Conservation (phyloP, 805 yeast genomes). For the Torulaspora quercuum region DNA sequence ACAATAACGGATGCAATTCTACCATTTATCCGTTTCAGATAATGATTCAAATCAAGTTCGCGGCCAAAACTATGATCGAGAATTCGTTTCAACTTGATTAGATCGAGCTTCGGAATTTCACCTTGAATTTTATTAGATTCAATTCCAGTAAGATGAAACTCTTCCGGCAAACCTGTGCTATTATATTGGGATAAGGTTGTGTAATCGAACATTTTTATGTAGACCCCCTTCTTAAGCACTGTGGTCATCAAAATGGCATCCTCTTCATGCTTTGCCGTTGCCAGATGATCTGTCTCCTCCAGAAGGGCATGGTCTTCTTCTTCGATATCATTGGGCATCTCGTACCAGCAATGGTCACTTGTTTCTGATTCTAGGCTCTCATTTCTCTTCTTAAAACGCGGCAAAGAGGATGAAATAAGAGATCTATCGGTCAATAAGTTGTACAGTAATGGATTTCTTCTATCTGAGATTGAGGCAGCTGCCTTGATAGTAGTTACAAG, state of each 20-base stretch:
- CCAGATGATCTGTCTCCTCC: constrained; percentile 4
- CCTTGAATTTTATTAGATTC: not conserved
- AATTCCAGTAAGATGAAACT: constrained; percentile 4
- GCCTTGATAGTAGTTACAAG: constrained; percentile 79
- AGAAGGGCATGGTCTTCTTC: constrained; percentile 8
- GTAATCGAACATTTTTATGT: constrained; percentile 32
- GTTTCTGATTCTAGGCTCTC: constrained; percentile 14
- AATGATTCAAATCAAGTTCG: constrained; percentile 60
- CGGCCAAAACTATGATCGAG: constrained; percentile 79
- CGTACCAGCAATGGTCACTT: constrained; percentile 26
- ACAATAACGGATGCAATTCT: constrained; percentile 72
- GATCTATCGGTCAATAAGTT: constrained; percentile 91
- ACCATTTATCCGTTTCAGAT: constrained; percentile 60
- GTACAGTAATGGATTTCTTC: constrained; percentile 79
- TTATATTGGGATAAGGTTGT: constrained; percentile 23
- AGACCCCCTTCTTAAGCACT: constrained; percentile 69
- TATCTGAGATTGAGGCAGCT: constrained; percentile 48
- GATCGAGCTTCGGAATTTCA: constrained; percentile 42
- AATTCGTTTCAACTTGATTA: constrained; percentile 53
- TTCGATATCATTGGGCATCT: constrained; percentile 12
- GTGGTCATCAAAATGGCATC: constrained; percentile 53
- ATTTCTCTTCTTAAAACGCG: constrained; percentile 46
- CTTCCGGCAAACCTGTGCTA: constrained; percentile 29
- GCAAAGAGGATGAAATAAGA: constrained; percentile 83
- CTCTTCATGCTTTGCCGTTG: constrained; percentile 7